phyloP scores from a whole-genome alignment of 768 basidiomycete genomes.

The Coprinellus aureogranulatus region DNA sequence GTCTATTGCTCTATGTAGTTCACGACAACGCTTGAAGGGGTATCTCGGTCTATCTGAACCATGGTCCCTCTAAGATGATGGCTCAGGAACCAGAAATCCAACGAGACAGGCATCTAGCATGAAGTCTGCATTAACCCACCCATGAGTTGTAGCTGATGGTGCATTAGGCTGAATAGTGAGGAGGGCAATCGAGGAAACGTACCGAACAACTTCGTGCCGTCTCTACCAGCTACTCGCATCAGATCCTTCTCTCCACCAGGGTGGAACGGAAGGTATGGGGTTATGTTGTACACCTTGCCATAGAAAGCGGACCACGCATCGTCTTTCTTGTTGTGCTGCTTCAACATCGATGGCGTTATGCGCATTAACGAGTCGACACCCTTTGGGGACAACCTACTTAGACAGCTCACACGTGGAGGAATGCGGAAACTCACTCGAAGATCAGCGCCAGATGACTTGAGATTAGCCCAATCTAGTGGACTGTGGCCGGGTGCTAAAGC shows the following conservation, averaged over 20 bases:
- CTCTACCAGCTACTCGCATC: slow-evolving; percentile 91
- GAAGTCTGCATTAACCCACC: slow-evolving; percentile 95
- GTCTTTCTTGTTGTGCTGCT: slow-evolving; percentile 74
- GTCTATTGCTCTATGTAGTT: too few relatives aligned
- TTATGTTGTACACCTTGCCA: slow-evolving; percentile 96
- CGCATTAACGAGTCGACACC: slow-evolving; percentile 68
- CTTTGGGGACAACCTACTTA: too few relatives aligned
- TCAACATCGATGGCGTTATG: slow-evolving; percentile 74
- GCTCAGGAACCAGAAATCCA: slow-evolving; percentile 81
- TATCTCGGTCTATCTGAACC: too few relatives aligned
- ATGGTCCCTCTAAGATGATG: slow-evolving; percentile 26
- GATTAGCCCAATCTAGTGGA: slow-evolving; percentile 88
- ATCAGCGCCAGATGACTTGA: slow-evolving; percentile 80
- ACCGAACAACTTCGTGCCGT: slow-evolving; percentile 95
- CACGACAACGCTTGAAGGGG: too few relatives aligned
- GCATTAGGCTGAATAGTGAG: slow-evolving; percentile 2
- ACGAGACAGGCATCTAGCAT: slow-evolving; percentile 94
- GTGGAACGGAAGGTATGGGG: slow-evolving; percentile 86
- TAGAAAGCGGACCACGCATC: slow-evolving; percentile 94
- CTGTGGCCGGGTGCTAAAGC: slow-evolving; percentile 89
- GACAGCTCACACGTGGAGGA: too few relatives aligned
- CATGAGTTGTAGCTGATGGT: slow-evolving; percentile 79
- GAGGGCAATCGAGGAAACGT: slow-evolving; percentile 21
- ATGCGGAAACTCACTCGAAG: slow-evolving; percentile 66
- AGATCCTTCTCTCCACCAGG: slow-evolving; percentile 94